Percentiles rank a stretch among this genome's conserved stretches.
Evolutionary conservation across 352 stramenopile genomes (phyloP).

Genomic region (Pythium pyrilobum): DNA sequence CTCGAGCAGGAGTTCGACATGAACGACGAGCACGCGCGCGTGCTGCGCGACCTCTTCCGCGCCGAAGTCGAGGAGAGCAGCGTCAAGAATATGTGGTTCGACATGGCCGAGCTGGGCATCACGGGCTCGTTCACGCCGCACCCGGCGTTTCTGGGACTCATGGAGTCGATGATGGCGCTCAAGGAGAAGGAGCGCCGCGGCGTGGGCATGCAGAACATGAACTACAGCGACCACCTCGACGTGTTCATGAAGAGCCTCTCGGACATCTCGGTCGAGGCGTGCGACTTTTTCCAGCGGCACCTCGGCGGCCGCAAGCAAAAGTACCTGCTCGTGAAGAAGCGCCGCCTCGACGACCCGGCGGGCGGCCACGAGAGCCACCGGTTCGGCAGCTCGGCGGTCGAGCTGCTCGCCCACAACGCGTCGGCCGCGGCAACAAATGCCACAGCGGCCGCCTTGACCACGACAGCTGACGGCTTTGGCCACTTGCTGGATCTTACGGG

Average conservation of each 20-base stretch:
- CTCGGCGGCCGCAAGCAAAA: slow-evolving; percentile 59
- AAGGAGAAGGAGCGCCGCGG: slow-evolving; percentile 75
- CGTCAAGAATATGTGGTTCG: slow-evolving; percentile 24
- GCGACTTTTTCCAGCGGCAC: slow-evolving; percentile 68
- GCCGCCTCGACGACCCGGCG: not conserved
- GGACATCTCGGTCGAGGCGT: slow-evolving; percentile 50
- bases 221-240: slow-evolving; percentile 58
- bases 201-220: slow-evolving; percentile 80
- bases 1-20: slow-evolving; percentile 21
- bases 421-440: too few relatives aligned
- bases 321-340: slow-evolving; percentile 30
- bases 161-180: slow-evolving; percentile 65
- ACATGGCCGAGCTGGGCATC: slow-evolving; percentile 64
- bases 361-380: not conserved
- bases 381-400: not conserved
- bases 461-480: not conserved
- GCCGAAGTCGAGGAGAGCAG: slow-evolving; percentile 20
- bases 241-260: slow-evolving; percentile 58
- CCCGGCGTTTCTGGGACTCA: slow-evolving; percentile 51
- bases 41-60: slow-evolving; percentile 16
- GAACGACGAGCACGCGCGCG: slow-evolving; percentile 8
- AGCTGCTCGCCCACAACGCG: too few relatives aligned
- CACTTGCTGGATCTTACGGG: slow-evolving; percentile 1
- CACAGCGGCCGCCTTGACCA: too few relatives aligned
- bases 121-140: slow-evolving; percentile 52